Evolutionary conservation across 2,329 filamentous ascomycete species (phyloP), one percentile per base, ranked within the genome.

Genomic region (Sclerotinia trifoliorum): DNA sequence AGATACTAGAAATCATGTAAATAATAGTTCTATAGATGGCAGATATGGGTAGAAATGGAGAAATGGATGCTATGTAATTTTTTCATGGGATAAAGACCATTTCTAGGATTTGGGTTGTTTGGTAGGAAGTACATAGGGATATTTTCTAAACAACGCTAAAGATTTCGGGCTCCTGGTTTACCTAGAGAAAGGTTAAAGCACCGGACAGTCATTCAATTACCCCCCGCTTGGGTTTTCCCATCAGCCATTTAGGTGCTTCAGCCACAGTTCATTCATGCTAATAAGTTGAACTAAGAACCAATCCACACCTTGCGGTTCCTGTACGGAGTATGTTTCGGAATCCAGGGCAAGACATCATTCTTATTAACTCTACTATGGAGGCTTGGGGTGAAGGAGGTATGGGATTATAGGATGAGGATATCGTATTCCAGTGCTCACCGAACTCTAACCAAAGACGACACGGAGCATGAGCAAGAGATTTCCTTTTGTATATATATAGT

Each of bases 101-200:
- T 42, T 42, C 39, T 42, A 5, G 39, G 13, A 42, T 42, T 42
- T 42, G 39, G 13, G 6, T 39, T 35, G 29, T 56, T n/a, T 26
- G 42, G 35, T 57, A 58, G 35, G n/a, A 24, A 8, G 35, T 13
- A 58, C 24, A n/a, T 39, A 35, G 55, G 35, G n/a, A 58, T 6
- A 58, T 6, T 44, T 26, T 26, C 35, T 26, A 19, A 58, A 58
- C 35, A 58, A 44, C 35, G 55, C 55, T 58, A 58, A 26, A 58
- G 35, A 56, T 24, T 26, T 57, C 55, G 55, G n/a, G 24, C 55
- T 57, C 29, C 55, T 57, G n/a, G 54, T 56, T 11, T n/a, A 11
- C 29, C 21, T 13, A 24, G n/a, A 32, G 29, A 56, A 56, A 35
- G 55, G 35, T 57, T 42, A 39, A 56, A 57, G 32, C 24, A 57